Percentiles rank a stretch among this genome's conserved stretches.
phyloP scores from a whole-genome alignment of 2,329 filamentous ascomycete species.

The Neurospora crassa region DNA sequence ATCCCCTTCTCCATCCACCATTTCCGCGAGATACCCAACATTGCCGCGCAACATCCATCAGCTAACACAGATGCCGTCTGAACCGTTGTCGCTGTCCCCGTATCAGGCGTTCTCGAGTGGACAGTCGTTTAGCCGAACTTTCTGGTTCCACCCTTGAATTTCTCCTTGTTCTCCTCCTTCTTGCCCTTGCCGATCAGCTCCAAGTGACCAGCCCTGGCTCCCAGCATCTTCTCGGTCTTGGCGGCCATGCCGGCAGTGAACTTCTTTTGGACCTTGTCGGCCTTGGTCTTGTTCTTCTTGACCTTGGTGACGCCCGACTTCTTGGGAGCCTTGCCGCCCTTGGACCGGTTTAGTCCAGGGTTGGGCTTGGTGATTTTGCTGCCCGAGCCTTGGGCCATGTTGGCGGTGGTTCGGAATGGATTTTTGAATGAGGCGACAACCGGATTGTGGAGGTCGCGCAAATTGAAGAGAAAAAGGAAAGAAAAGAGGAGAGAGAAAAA shows the following conservation, averaged over 20 bases:
- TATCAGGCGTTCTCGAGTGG: neutral
- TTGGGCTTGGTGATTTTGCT: constrained; percentile 37
- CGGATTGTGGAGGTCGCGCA: neutral
- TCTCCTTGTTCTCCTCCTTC: constrained; percentile 26
- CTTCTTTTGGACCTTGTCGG: constrained; percentile 46
- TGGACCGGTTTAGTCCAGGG: constrained; percentile 27
- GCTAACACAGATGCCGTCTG: neutral
- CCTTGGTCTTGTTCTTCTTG: constrained; percentile 30
- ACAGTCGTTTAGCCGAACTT: constrained; percentile 40
- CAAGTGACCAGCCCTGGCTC: constrained; percentile 49
- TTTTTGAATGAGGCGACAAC: neutral
- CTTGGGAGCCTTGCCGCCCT: constrained; percentile 17
- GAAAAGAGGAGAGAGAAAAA: neutral
- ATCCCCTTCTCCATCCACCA: neutral
- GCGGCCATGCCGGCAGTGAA: constrained; percentile 43
- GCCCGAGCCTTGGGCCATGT: constrained; percentile 46
- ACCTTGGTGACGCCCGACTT: constrained; percentile 39
- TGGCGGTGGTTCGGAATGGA: neutral
- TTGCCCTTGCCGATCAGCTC: constrained; percentile 50
- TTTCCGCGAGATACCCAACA: neutral
- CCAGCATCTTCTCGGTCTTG: constrained; percentile 48
- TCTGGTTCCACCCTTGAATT: constrained; percentile 38
- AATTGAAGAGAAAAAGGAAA: neutral
- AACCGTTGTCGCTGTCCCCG: neutral
- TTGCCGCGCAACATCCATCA: neutral